Base-by-base conservation (phyloP, 2,329 filamentous ascomycete genomes). In the Trichoderma sp. region DNA sequence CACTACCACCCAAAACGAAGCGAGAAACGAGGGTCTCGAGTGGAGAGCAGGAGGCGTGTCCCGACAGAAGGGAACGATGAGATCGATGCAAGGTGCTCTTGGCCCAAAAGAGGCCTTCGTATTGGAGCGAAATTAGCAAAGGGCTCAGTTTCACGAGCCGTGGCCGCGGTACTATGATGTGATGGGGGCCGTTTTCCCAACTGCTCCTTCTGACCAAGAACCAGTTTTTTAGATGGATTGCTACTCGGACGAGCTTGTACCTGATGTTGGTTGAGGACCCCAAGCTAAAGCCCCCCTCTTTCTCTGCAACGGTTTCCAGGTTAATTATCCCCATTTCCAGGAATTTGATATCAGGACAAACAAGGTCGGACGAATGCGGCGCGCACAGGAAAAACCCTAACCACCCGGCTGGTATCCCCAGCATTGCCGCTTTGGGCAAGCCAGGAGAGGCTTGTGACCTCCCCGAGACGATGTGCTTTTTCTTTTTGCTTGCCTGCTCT, bases 21-120 rank as follows among this genome's bases (percentile, higher is more conserved):
- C 47, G 60, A 63, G 43, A n/a, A 40, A 31, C 29, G 60, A 53
- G 29, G 24, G 60, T 19, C 47, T 24, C 21, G 24, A 24, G 61
- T 64, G 61, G 61, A 52, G 49, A 65, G 47, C 27, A 35, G 62
- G 40, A 49, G 16, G 58, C 11, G 58, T 61, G 58, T 65, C 37
- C 62, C 62, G 62, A 65, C 62, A 56, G 62, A 57, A 57, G 52
- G 62, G 62, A 57, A 65, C 62, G 62, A 65, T 65, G 62, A 65
- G 62, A 65, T 65, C 62, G 62, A 65, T 65, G 61, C 21, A n/a
- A 13, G 13, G 33, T 40, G 31, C 11, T 24, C 5, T 59, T 59
- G 37, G n/a, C 62, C 52, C 52, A 65, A 65, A 57, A 27, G n/a
- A 47, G 62, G 33, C 56, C 43, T 57, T 65, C 62, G 62, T 65